These are phyloP conservation scores for Cutaneotrichosporon sp. DNA, from an alignment of 1,284 basidiomycete species.

Conservation along the genomic window DNA sequence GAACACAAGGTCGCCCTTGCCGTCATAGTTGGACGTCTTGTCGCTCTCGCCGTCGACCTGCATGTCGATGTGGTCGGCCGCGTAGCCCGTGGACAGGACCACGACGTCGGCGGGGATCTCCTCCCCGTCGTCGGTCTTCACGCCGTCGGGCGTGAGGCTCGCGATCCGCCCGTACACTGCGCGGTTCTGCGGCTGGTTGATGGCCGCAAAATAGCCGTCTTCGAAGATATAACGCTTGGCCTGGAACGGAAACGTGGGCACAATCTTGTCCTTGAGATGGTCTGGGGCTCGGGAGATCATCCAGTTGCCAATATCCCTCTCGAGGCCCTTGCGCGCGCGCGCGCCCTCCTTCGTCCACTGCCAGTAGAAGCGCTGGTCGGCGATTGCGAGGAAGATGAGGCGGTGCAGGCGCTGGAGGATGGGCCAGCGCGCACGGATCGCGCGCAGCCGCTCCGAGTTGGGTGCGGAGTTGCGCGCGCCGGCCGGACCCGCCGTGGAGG, in stretches of 20 bases:
- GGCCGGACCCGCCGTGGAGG: neutral
- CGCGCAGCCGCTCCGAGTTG: conserved; percentile 6
- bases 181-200: conserved; percentile 14
- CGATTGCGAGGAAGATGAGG: conserved; percentile 7
- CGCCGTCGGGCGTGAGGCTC: conserved; percentile 6
- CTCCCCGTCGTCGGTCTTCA: conserved; percentile 15
- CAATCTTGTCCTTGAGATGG: conserved; percentile 18
- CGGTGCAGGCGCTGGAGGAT: conserved; percentile 13
- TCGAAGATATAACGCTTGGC: conserved; percentile 19
- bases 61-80: conserved; percentile 19
- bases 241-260: conserved; percentile 14
- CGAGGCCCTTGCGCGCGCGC: conserved; percentile 8
- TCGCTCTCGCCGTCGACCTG: conserved; percentile 14
- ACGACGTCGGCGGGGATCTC: conserved; percentile 17
- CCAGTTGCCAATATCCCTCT: conserved; percentile 13
- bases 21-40: conserved; percentile 15
- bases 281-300: conserved; percentile 10
- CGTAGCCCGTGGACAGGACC: conserved; percentile 19
- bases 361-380: conserved; percentile 12
- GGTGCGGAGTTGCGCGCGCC: conserved; percentile 14
- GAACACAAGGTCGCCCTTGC: conserved; percentile 12
- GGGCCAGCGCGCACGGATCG: conserved; percentile 9
- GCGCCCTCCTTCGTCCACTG: conserved; percentile 16
- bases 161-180: conserved; percentile 17
- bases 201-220: conserved; percentile 20